Evolutionary conservation across 345 rosid species (phyloP), one percentile per base, ranked within the genome.

Genomic region (Rhodomyrtus tomentosa): DNA sequence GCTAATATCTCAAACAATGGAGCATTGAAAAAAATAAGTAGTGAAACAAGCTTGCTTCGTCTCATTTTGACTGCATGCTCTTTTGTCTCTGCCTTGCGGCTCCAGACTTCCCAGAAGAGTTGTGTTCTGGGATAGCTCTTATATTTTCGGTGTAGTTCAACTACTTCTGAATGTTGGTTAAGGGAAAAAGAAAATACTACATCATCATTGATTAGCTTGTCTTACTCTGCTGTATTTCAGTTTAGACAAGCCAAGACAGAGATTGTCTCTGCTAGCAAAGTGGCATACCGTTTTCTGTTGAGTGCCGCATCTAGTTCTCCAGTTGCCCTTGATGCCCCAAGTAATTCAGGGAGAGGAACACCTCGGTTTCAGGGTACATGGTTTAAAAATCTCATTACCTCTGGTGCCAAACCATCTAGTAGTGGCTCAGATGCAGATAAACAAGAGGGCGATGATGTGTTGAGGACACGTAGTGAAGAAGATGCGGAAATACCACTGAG

Each of bases 221-320:
- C 82, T 81, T 50, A 36, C 13, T 36, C 1, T 68, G 14, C 76
- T 68, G 76, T 68, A 36, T 85, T 91, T 90, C 96, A 98, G 99
- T 89, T 96, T 32, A 93, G 93, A 89, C 99, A 95, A 92, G 99
- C 99, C 85, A 96, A 93, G 91, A 94, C 98, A 58, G 99, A 95
- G 92, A 91, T 96, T 12, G 93, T 95, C 58, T 94, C 98, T 52
- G 98, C 99, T 45, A 96, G 99, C 93, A 97, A 93, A 92, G 99
- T 94, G 88, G 99, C 99, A 22, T 98, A 95, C 89, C 95, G 96
- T 54, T 96, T 96, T 84, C 94, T 98, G 55, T 29, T 88, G 55
- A 94, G 96, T 40, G 95, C 92, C 18, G 84, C 94, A 29, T 87
- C 98, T 83, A 89, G 80, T 55, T 81, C 52, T 55, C 87, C 89